A percentile compares a stretch with the other conserved stretches of the same genome.
phyloP scores from a whole-genome alignment of 306 rosid species.

The Rosa lucieae region DNA sequence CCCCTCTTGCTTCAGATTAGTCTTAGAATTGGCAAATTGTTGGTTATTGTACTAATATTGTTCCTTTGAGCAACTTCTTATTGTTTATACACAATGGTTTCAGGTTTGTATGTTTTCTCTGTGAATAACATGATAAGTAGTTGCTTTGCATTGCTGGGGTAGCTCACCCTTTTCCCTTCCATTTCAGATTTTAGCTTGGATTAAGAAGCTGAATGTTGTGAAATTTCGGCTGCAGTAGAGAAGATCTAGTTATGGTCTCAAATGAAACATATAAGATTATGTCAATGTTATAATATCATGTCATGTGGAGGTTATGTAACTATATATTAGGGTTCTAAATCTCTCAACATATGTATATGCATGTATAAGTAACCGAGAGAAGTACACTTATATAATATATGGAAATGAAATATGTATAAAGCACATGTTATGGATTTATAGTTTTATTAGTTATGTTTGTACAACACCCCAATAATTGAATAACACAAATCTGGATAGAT shows the following conservation, averaged over 20 bases:
- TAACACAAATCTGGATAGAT: neutral
- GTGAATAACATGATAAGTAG: neutral
- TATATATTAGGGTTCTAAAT: neutral
- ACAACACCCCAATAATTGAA: neutral
- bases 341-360: neutral
- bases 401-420: neutral
- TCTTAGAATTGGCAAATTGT: neutral
- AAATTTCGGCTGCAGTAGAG: neutral
- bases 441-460: neutral
- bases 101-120: neutral
- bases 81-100: neutral
- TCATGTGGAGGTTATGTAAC: neutral
- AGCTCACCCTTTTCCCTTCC: neutral
- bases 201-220: neutral
- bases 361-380: neutral
- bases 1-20: neutral
- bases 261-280: neutral
- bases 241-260: neutral
- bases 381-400: neutral
- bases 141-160: neutral
- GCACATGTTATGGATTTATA: neutral
- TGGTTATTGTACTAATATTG: neutral
- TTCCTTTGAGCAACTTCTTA: neutral
- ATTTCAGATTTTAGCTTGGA: neutral
- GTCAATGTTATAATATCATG: neutral